Base-by-base conservation (phyloP, 257 asterid species). In the Coffea canephora region DNA sequence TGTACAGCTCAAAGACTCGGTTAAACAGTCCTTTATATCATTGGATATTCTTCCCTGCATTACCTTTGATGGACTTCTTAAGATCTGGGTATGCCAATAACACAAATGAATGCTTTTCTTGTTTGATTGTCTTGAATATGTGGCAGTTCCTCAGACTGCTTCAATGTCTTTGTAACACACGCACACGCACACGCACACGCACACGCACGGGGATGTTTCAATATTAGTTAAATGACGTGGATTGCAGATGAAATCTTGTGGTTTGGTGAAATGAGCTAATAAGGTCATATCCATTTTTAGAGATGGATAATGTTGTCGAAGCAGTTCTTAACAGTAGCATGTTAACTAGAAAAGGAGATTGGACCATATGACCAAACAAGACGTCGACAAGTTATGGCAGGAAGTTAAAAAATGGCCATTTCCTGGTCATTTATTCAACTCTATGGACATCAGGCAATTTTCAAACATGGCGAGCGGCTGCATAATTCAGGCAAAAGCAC, bases 361-460 rank as follows among this genome's bases (percentile, higher is more conserved):
- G 34, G 86, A 81, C 75, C 59, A 74, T 75, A 65, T 78, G 69
- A 88, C 82, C 79, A 87, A 79, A 77, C 86, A 84, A 84, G 86
- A 75, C 73, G 70, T 67, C 70, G 76, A 79, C 14, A 62, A 92
- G 84, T 81, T 80, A 82, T 74, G 79, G 81, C 19, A 87, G 88
- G 90, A 87, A 74, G 74, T 70, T 74, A 91, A 86, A 78, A 76
- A 85, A 69, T 80, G 83, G 87, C 86, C 82, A 45, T 89, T 88
- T 64, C 85, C 76, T 45, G 88, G 84, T 43, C 69, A 76, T 84
- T 78, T 82, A 27, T 81, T 77, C 41, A 85, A 87, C 75, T 88
- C 96, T 82, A 69, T 93, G 78, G 97, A 91, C 86, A 86, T 93
- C 83, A 86, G 82, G 72, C 87, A 71, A 82, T 88, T 71, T 84